Evolutionary conservation across 352 stramenopile species (phyloP).

Genomic region (Aphanomyces euteiches): DNA sequence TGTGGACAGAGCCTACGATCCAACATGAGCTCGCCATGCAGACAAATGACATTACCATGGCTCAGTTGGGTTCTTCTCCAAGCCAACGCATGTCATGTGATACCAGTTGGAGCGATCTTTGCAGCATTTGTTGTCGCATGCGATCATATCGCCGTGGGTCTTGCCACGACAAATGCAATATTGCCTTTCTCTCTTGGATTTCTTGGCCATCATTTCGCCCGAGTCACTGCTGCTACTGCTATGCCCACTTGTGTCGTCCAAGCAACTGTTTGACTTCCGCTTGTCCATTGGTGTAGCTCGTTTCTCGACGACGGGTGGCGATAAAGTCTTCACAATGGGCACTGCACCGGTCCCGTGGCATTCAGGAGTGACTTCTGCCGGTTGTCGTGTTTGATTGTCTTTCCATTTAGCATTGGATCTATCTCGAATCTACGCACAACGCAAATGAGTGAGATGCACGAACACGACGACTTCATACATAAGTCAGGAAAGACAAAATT

Average conservation of each 20-base stretch:
- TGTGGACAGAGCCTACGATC: background rate
- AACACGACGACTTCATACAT: constrained; percentile 40
- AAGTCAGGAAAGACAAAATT: constrained; percentile 64
- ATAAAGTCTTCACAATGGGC: no score
- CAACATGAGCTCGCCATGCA: constrained; percentile 42
- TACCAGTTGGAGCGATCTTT: constrained; percentile 80
- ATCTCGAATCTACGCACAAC: background rate
- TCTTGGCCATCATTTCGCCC: no score
- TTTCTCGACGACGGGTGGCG: no score
- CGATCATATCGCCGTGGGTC: constrained; percentile 80
- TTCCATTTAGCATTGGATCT: constrained; percentile 59
- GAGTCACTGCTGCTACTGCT: no score
- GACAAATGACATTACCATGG: constrained; percentile 75
- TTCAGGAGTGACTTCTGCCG: no score
- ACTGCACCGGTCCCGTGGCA: no score
- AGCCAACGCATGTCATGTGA: constrained; percentile 67
- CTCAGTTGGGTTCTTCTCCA: constrained; percentile 57
- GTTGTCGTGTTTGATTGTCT: constrained; percentile 18
- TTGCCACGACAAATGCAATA: constrained; percentile 75
- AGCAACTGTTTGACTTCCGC: no score
- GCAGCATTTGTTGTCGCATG: constrained; percentile 77
- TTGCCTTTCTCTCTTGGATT: constrained; percentile 31
- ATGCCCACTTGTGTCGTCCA: no score
- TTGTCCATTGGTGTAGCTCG: no score
- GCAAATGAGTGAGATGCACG: background rate